Evolutionary conservation across 2,329 filamentous ascomycete species (phyloP), one percentile per base, ranked within the genome.

Genomic region (Paraphaeosphaeria sporulosa): DNA sequence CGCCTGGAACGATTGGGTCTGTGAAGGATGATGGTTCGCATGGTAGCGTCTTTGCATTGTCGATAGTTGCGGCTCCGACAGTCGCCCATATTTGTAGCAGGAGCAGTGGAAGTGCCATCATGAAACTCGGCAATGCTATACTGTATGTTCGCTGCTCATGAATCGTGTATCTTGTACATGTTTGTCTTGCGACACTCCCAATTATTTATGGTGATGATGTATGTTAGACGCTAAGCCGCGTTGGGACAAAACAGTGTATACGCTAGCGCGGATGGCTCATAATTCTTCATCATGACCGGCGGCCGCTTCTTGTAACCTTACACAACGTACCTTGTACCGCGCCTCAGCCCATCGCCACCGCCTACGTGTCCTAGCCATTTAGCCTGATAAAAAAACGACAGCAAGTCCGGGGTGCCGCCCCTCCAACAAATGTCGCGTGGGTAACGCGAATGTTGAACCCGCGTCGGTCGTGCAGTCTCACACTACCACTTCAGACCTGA

Each of bases 1-100:
- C 60, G 17, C 65, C 61, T 34, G 49, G 49, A 23, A 68, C 63
- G 23, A 60, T 43, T 12, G 52, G 38, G 52, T 19, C 17, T 47
- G 46, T 51, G 17, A 57, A 51, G 46, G 32, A 30, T 7, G 57
- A 55, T 15, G 32, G 30, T 10, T 52, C 23, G 44, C 58, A 60
- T 4, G 40, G 36, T 42, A 13, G 19, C 5, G 17, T 25, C 34
- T 42, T 23, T 21, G 40, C 23, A 19, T 30, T 50, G 25, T 57
- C 55, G 3, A 19, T 50, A 7, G 44, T 57, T 5, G 55, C 38
- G 44, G 44, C 21, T 25, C 10, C 55, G 7, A 43, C 34, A 4
- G 46, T 34, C 21, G 55, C 38, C 34, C 44, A 57, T 30, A 52
- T 25, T 27, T 51, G 48, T 17, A 52, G 40, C n/a, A 53, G 25